These are phyloP conservation scores for Candida wancherniae DNA, from an alignment of 805 yeast species.

Conservation along the genomic window DNA sequence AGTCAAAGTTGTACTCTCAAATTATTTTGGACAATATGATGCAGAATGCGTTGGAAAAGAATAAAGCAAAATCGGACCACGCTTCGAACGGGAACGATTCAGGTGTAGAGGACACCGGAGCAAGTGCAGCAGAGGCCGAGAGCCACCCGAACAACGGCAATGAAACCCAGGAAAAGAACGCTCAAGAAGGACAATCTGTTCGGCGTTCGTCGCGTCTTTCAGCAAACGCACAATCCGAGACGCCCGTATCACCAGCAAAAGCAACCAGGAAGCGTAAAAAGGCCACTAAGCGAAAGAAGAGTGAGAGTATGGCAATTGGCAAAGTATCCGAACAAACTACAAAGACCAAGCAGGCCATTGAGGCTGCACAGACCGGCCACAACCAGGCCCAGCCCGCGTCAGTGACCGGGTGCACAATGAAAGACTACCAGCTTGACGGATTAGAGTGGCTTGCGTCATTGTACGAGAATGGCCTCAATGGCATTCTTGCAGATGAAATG, in stretches of 20 bases:
- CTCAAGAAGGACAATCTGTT: too few species aligned
- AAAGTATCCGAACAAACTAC: conserved; percentile 17
- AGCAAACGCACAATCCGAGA: neutral
- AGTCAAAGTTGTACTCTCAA: conserved; percentile 81
- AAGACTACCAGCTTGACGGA: conserved; percentile 85
- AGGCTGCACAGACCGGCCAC: conserved; percentile 21
- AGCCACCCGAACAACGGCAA: too few species aligned
- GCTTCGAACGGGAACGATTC: too few species aligned
- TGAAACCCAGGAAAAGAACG: too few species aligned
- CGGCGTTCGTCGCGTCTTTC: conserved; percentile 1
- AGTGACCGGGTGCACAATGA: conserved; percentile 50
- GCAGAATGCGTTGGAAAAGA: conserved; percentile 38
- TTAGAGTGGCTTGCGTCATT: conserved; percentile 85
- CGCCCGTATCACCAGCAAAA: neutral
- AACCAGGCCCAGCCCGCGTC: conserved; percentile 30
- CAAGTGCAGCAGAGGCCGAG: conserved; percentile 11
- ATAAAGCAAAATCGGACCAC: conserved; percentile 3
- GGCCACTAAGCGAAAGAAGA: conserved; percentile 5
- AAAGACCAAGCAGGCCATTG: conserved; percentile 21
- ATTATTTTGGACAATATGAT: conserved; percentile 78
- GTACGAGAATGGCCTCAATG: conserved; percentile 91
- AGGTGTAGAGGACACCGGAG: conserved; percentile 19
- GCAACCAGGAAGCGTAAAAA: conserved; percentile 1
- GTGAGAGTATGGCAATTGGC: conserved; percentile 5
- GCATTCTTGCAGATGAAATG: conserved; percentile 96